Evolutionary conservation across 352 stramenopile species (phyloP).

Genomic region (Pythium sukuiense): DNA sequence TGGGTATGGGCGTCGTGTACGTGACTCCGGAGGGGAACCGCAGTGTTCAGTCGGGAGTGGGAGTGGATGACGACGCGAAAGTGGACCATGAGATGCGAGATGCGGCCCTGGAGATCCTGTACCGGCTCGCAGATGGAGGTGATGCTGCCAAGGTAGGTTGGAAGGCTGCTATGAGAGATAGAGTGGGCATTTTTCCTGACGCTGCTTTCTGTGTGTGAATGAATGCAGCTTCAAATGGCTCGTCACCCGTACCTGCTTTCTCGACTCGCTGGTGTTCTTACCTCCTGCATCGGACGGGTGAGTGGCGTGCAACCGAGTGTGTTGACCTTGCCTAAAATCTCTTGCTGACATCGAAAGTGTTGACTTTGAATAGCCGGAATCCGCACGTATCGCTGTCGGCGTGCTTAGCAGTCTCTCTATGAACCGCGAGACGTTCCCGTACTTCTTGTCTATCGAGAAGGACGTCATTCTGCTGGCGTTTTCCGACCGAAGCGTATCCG

Average conservation of each 20-base stretch:
- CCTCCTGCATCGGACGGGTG: conserved; percentile 74
- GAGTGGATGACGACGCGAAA: conserved; percentile 44
- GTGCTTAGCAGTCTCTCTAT: conserved; percentile 77
- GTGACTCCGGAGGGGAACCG: conserved; percentile 65
- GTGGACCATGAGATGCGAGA: conserved; percentile 80
- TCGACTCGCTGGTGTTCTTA: conserved; percentile 49
- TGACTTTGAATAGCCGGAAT: conserved; percentile 50
- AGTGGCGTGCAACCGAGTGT: conserved; percentile 10
- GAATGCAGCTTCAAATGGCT: conserved; percentile 52
- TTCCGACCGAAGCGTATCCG: conserved; percentile 72
- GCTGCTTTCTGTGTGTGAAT: not conserved
- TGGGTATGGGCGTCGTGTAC: conserved; percentile 81
- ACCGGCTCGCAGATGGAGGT: conserved; percentile 64
- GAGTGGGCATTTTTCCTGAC: not conserved
- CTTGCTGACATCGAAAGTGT: not conserved
- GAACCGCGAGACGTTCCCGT: conserved; percentile 71
- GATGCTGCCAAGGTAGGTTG: conserved; percentile 50
- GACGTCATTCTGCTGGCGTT: conserved; percentile 72
- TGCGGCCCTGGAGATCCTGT: conserved; percentile 69
- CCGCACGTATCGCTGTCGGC: conserved; percentile 68
- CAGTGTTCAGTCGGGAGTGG: conserved; percentile 35
- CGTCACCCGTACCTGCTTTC: conserved; percentile 65
- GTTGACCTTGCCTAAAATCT: too few relatives aligned
- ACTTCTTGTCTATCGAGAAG: conserved; percentile 79
- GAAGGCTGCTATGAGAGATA: not conserved